Evolutionary conservation across 2,329 filamentous ascomycete species (phyloP).

Genomic region (Ceratocystis alfenasii): DNA sequence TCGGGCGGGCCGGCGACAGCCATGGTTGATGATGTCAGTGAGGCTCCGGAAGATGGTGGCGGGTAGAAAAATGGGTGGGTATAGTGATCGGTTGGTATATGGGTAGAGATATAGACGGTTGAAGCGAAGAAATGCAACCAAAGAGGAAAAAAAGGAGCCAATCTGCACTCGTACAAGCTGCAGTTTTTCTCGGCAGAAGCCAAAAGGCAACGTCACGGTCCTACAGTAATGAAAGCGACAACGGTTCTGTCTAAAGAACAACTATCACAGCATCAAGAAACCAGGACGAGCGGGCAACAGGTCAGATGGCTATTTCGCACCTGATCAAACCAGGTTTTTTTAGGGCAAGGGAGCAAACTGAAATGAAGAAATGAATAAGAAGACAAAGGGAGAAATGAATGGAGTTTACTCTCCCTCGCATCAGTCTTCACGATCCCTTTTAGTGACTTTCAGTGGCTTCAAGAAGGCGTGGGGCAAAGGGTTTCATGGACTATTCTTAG

Average conservation of each 20-base stretch:
- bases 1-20: not conserved
- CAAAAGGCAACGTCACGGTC: not conserved
- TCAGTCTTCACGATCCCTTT: conserved; percentile 8
- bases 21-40: not conserved
- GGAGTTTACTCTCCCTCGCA: not conserved
- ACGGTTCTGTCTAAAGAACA: conserved; percentile 6
- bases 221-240: not conserved
- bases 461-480: conserved; percentile 1
- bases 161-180: not conserved
- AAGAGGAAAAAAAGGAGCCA: not conserved
- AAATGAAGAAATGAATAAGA: not conserved
- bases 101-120: not conserved
- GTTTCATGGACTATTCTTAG: conserved; percentile 10
- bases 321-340: not conserved
- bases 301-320: not conserved
- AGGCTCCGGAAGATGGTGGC: conserved; percentile 1
- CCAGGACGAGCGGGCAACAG: not conserved
- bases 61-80: not conserved
- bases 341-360: not conserved
- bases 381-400: not conserved
- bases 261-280: conserved; percentile 2
- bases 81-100: not conserved
- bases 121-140: not conserved
- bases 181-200: not conserved
- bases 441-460: not conserved